Evolutionary conservation across 2,329 filamentous ascomycete genomes (phyloP), one percentile per base, ranked within the genome.

Genomic region (Aspergillus glaucus): DNA sequence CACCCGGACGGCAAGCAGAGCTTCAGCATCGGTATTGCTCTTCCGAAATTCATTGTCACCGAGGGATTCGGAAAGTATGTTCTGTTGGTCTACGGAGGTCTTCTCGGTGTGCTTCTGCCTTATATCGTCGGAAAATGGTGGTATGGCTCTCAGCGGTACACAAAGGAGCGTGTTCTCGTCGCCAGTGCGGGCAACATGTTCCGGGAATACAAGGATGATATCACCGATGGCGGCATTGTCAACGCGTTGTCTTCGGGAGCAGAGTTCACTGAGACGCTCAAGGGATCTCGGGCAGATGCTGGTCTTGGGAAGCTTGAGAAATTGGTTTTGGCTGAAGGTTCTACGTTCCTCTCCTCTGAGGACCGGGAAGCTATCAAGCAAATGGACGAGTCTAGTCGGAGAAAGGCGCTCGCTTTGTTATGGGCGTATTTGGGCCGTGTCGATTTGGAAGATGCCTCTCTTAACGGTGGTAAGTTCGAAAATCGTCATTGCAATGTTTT

Each of bases 1-100:
- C 90, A 98, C 69, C 93, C 93, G 6, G 93, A 98, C 67, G 93
- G 93, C 65, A 97, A 96, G 79, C 93, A 98, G 74, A 92, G 90
- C 68, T 93, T 91, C 72, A 96, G 90, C 73, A 97, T 98, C 64
- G 92, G 93, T 55, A 98, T 98, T 57, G 93, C 92, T 42, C 79
- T 98, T 42, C 93, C 93, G 42, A 86, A 93, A 67, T 88, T 93
- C 71, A 90, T 98, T 61, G 80, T 98, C 48, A 87, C 88, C 12
- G 89, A 96, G 58, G 92, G 91, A 48, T 94, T 93, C 68, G 92
- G 91, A 57, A 97, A 96, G 75, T 97, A 94, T 64, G 87, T 98
- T 47, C 77, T 98, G 52, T 76, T 96, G 49, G 79, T 96, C 55
- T 98, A 98, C 68, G 91, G 89, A 34, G 71, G 86, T 30, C 79